phyloP scores from a whole-genome alignment of 2,329 filamentous ascomycete genomes.

The Hypoxylon sp. region DNA sequence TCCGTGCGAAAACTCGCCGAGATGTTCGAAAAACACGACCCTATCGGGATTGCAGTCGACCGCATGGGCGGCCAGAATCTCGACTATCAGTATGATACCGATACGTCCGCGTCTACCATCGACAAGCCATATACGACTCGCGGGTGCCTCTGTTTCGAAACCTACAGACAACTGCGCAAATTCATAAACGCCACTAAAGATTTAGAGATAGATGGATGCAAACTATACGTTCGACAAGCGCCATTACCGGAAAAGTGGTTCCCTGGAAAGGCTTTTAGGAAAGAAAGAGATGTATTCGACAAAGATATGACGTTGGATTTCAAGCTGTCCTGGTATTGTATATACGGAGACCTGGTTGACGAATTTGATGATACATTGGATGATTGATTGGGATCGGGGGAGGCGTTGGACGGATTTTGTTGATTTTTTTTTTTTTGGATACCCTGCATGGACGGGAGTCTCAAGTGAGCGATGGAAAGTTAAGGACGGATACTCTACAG shows the following conservation, averaged over 20 bases:
- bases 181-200: background rate
- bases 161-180: background rate
- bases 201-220: background rate
- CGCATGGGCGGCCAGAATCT: background rate
- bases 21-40: background rate
- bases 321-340: background rate
- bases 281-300: background rate
- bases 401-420: background rate
- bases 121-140: background rate
- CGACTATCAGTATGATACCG: background rate
- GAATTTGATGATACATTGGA: background rate
- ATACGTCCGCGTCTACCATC: background rate
- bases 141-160: slow-evolving; percentile 3
- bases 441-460: background rate
- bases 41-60: background rate
- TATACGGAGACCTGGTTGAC: background rate
- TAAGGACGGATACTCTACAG: background rate
- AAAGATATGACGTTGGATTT: background rate
- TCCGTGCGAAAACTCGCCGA: background rate
- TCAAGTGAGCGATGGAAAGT: background rate
- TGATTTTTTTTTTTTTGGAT: background rate
- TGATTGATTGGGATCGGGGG: background rate
- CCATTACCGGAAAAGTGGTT: background rate
- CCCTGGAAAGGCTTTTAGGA: background rate
- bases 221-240: background rate